Evolutionary conservation across 129 eudicot species (phyloP), one percentile per base, ranked within the genome.

Genomic region (Chrysanthemum seticuspe): DNA sequence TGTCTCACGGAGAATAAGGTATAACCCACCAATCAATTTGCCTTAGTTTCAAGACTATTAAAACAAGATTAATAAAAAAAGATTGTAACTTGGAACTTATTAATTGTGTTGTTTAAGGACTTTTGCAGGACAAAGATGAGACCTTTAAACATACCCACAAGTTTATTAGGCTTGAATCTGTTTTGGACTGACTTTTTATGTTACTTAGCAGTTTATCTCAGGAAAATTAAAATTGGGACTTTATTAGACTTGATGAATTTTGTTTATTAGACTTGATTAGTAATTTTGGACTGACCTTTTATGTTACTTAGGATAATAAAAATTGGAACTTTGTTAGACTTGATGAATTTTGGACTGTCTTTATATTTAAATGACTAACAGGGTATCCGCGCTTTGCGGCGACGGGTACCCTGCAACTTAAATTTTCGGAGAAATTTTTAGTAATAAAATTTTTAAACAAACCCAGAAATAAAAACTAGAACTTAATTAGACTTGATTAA

Each of bases 1-100:
- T 95, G 99, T 90, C 94, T 95, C 92, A 90, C 86, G 76, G 96
- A 95, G 70, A 90, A 91, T 84, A 95, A 95, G 99, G 99, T 95
- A 92, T 53, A 53, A 53, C 12, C 29, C 29, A 27, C 29, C 3
- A 27, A 27, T 27, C 29, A 82, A 74, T 67, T 59, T 75, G 79
- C 86, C 76, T 76, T 60, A 19, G 21, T 19, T 19, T 19, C 21
- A 19, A 19, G 21, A 80, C 55, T 71, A 62, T 75, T 53, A 63
- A 76, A 58, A 44, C 47, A 68, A 67, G 54, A 78, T 62, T 68
- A 73, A 82, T 40, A 71, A 53, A 10, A 44, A 70, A 34, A 69
- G 57, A 36, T 13, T 19, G 9, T 11, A 27, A 62, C 1, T 62
- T 11, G 31, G 1, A 25, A 25, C 15, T 4, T 9, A 27, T 0